Conservation (phyloP, 2,329 filamentous ascomycete genomes). For the Coleophoma eucalyptorum region DNA sequence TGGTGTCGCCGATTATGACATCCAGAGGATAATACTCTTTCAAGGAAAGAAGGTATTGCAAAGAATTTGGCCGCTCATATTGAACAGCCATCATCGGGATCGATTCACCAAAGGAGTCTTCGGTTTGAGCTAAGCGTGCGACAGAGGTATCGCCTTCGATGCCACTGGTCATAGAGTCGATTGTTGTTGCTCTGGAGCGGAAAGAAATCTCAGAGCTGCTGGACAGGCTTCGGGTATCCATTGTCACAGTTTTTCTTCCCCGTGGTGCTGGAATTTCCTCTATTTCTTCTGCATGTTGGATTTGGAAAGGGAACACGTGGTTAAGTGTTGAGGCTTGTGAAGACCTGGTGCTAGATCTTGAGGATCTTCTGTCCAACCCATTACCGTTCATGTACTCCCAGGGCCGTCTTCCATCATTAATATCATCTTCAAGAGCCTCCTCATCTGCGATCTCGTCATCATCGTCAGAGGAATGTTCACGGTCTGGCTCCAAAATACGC, state of each 20-base stretch:
- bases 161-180: slow-evolving; percentile 68
- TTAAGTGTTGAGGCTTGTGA: slow-evolving; percentile 45
- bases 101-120: slow-evolving; percentile 72
- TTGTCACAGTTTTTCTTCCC: slow-evolving; percentile 61
- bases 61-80: slow-evolving; percentile 63
- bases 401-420: slow-evolving; percentile 38
- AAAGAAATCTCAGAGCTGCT: slow-evolving; percentile 82
- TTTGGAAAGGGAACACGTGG: slow-evolving; percentile 91
- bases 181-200: slow-evolving; percentile 73
- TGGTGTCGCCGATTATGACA: slow-evolving; percentile 75
- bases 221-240: slow-evolving; percentile 87
- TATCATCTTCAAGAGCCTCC: slow-evolving; percentile 41
- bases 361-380: slow-evolving; percentile 19
- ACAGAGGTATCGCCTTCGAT: slow-evolving; percentile 86
- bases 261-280: slow-evolving; percentile 33
- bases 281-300: slow-evolving; percentile 39
- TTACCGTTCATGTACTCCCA: slow-evolving; percentile 17
- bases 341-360: slow-evolving; percentile 13
- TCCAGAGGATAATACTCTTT: slow-evolving; percentile 70
- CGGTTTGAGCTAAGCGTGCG: slow-evolving; percentile 70
- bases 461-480: slow-evolving; percentile 20
- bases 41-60: slow-evolving; percentile 77
- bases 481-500: slow-evolving; percentile 72
- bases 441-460: slow-evolving; percentile 25
- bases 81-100: slow-evolving; percentile 84